Conservation (phyloP, 179 eudicot species). For the Pouteria campechiana region DNA sequence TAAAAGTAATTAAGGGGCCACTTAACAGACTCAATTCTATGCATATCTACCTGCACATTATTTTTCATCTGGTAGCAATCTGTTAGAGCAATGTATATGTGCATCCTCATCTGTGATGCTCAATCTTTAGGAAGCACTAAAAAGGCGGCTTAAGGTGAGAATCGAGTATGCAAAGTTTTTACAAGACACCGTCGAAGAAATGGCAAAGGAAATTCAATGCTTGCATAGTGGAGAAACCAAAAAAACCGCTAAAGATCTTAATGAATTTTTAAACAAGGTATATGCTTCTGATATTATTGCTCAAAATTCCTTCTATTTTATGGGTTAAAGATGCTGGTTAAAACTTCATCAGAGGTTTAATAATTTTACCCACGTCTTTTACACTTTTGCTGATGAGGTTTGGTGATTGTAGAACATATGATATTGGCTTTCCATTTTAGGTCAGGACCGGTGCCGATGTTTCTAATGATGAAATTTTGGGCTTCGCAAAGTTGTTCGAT, state of each 20-base stretch:
- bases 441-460: slow-evolving; percentile 73
- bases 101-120: too few relatives aligned
- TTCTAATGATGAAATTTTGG: slow-evolving; percentile 80
- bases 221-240: slow-evolving; percentile 75
- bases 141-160: slow-evolving; percentile 70
- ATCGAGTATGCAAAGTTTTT: slow-evolving; percentile 96
- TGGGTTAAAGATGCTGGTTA: too few relatives aligned
- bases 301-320: neutral
- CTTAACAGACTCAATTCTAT: too few relatives aligned
- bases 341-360: too few relatives aligned
- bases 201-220: slow-evolving; percentile 91
- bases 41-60: too few relatives aligned
- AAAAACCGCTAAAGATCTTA: slow-evolving; percentile 91
- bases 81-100: too few relatives aligned
- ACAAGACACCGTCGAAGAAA: slow-evolving; percentile 79
- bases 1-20: too few relatives aligned
- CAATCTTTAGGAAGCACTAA: slow-evolving; percentile 57
- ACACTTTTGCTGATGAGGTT: too few relatives aligned
- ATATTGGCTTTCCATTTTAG: slow-evolving; percentile 25
- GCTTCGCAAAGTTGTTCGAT: slow-evolving; percentile 83
- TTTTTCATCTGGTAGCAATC: too few relatives aligned
- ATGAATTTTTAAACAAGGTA: slow-evolving; percentile 80
- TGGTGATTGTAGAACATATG: too few relatives aligned
- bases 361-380: neutral
- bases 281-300: neutral